A percentile compares a stretch with the other conserved stretches of the same genome.
phyloP scores from a whole-genome alignment of 306 rosid species.

The Gleditsia sinensis region DNA sequence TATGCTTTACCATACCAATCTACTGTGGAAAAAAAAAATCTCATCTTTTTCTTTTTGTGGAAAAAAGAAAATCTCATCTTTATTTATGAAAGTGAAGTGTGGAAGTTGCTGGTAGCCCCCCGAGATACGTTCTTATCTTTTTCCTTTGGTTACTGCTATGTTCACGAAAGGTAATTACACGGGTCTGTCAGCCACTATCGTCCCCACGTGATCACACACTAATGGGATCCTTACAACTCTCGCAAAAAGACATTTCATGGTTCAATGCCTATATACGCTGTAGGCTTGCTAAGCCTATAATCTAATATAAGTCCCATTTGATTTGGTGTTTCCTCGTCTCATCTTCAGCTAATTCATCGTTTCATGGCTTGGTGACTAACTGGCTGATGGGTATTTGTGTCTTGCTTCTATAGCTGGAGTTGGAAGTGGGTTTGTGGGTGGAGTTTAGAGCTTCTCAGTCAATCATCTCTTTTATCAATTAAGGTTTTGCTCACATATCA shows the following conservation, averaged over 20 bases:
- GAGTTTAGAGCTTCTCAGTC: constrained; percentile 16
- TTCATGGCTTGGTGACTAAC: constrained; percentile 13
- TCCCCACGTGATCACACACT: constrained; percentile 41
- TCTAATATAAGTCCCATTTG: neutral
- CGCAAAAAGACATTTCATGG: constrained; percentile 35
- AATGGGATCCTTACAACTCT: constrained; percentile 33
- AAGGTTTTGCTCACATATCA: constrained; percentile 2
- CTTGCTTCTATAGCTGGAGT: constrained; percentile 8
- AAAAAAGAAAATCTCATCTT: constrained; percentile 17
- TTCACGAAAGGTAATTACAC: constrained; percentile 15
- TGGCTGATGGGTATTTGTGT: constrained; percentile 32
- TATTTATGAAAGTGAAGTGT: constrained; percentile 12
- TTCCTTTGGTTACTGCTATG: neutral
- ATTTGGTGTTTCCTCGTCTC: constrained; percentile 33
- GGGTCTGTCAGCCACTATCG: constrained; percentile 48
- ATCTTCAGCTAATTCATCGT: constrained; percentile 20
- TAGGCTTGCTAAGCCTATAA: neutral
- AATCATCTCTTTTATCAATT: constrained; percentile 13
- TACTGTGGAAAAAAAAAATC: too few relatives aligned
- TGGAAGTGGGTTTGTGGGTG: constrained; percentile 23
- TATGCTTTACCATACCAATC: too few relatives aligned
- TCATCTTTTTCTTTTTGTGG: too few relatives aligned
- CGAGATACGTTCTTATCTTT: constrained; percentile 49
- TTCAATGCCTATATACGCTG: constrained; percentile 22
- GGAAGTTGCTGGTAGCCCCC: constrained; percentile 31